Evolutionary conservation across 345 rosid genomes (phyloP).

Genomic region (Linum usitatissimum): DNA sequence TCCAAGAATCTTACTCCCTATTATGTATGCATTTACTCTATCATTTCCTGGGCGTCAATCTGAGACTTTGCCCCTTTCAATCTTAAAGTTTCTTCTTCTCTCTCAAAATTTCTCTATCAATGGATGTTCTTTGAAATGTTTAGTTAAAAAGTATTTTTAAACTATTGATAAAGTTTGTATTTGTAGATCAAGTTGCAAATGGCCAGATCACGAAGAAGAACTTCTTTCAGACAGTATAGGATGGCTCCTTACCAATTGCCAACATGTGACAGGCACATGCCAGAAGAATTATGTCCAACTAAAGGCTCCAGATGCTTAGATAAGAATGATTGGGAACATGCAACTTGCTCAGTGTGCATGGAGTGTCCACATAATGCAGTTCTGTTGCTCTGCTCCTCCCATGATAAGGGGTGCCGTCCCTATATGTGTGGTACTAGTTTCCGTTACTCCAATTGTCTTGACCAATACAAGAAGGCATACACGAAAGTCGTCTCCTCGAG

Average conservation of each 20-base stretch:
- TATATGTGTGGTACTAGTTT: conserved; percentile 98
- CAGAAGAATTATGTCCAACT: conserved; percentile 27
- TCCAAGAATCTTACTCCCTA: no score
- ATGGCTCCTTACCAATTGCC: conserved; percentile 40
- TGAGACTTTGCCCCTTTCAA: no score
- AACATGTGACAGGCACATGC: conserved; percentile 22
- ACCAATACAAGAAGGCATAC: conserved; percentile 80
- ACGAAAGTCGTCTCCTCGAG: conserved; percentile 40
- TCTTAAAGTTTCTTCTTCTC: no score
- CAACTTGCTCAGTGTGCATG: conserved; percentile 90
- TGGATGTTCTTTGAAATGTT: no score
- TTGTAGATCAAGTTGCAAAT: conserved; percentile 20
- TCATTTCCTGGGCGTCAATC: no score
- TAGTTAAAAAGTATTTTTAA: not conserved
- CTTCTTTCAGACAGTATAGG: conserved; percentile 39
- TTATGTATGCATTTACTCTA: no score
- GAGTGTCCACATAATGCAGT: conserved; percentile 96
- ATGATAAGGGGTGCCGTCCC: conserved; percentile 95
- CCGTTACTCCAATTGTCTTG: conserved; percentile 89
- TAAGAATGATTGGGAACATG: conserved; percentile 78
- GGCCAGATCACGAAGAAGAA: conserved; percentile 55
- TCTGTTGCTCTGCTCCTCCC: conserved; percentile 92
- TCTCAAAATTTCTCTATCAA: not conserved
- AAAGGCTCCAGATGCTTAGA: conserved; percentile 44
- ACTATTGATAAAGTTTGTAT: not conserved